Evolutionary conservation across 345 rosid genomes (phyloP), one percentile per base, ranked within the genome.

Genomic region (Adansonia digitata): DNA sequence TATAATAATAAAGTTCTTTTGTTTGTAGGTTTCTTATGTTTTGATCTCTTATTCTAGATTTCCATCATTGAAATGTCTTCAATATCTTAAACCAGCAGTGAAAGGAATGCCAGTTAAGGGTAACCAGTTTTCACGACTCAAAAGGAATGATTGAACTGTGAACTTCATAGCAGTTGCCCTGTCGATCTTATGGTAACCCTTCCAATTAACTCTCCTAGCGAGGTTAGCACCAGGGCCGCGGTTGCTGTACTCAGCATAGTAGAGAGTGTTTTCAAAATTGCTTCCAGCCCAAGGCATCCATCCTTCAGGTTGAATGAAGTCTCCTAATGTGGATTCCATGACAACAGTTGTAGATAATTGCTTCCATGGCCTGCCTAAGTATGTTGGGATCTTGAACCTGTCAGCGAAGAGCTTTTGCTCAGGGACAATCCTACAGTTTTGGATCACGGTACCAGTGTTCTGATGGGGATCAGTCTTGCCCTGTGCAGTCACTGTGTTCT

Each of bases 281-380:
- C 17, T 64, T 64, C 92, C 90, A 0, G 27, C 4, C 95, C 90
- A 88, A 5, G 78, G 75, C 76, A 71, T 43, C 86, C 86, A 90
- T 67, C 92, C 92, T 0, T 73, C 87, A 0, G 92, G 85, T 29
- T 78, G 86, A 59, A 90, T 87, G 31, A 88, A 78, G 60, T 88
- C 95, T 11, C 84, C 91, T 7, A 88, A 8, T 5, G 79, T 79
- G 0, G 88, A 71, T 59, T 90, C 90, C 95, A 87, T 86, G 1
- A 90, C 65, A 7, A 85, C 82, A 0, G 87, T 82, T 48, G 83
- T 80, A 0, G 92, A 75, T 55, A 57, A 86, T 39, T 59, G 24
- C 80, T 87, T 90, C 92, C 92, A 87, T 0, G 91, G 95, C 76
- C 95, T 60, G 27, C 92, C 92, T 62, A 88, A 73, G 82, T 75